Percentiles rank a stretch among this genome's conserved stretches.
These are phyloP conservation scores for Coemansia sp. DNA, from an alignment of 192 early-diverging fungal genomes.

Conservation along the genomic window DNA sequence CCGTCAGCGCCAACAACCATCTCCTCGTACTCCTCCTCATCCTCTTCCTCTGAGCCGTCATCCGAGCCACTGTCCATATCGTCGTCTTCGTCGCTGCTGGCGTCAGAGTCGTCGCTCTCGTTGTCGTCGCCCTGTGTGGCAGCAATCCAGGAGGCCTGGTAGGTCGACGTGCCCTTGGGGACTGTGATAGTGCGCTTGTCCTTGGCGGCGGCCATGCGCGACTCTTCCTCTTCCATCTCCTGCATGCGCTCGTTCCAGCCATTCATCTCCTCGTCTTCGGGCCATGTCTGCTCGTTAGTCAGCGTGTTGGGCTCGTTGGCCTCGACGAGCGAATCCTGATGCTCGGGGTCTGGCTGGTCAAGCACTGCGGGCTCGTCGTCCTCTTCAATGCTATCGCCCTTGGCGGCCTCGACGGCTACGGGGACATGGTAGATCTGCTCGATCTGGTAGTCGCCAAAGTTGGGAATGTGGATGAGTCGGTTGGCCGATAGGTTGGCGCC, in stretches of 20 bases:
- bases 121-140: constrained; percentile 55
- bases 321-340: constrained; percentile 77
- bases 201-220: constrained; percentile 4
- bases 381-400: constrained; percentile 41
- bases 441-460: constrained; percentile 94
- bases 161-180: constrained; percentile 93
- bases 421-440: constrained; percentile 56
- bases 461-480: constrained; percentile 86
- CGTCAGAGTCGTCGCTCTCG: constrained; percentile 57
- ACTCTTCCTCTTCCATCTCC: constrained; percentile 41
- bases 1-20: constrained; percentile 14
- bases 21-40: constrained; percentile 35
- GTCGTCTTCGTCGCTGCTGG: constrained; percentile 27
- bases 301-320: constrained; percentile 88
- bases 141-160: constrained; percentile 98
- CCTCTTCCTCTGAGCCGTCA: constrained; percentile 17
- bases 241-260: constrained; percentile 64
- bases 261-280: constrained; percentile 90
- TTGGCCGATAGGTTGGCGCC: constrained; percentile 87
- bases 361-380: constrained; percentile 53
- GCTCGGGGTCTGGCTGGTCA: constrained; percentile 65
- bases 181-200: constrained; percentile 65
- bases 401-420: constrained; percentile 25
- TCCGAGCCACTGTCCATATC: constrained; percentile 52
- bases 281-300: constrained; percentile 98